Percentiles rank a stretch among this genome's conserved stretches.
Conservation (phyloP, 257 asterid species). For the Nyctanthes arbortristis region DNA sequence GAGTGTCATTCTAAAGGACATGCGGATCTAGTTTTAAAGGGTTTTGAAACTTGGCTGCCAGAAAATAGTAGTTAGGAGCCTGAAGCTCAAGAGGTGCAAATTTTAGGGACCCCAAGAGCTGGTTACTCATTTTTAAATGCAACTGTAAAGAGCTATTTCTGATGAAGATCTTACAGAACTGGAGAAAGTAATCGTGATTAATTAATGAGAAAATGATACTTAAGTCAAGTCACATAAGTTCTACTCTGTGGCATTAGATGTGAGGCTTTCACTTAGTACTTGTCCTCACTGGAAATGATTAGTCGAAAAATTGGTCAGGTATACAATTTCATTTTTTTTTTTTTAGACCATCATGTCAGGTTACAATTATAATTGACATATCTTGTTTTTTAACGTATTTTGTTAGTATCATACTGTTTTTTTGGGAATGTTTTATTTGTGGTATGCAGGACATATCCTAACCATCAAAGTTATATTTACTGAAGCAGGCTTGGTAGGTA, state of each 20-base stretch:
- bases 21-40: no score
- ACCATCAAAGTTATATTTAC: not conserved
- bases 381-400: not conserved
- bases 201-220: not conserved
- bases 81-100: no score
- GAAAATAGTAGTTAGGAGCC: no score
- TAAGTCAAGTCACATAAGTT: not conserved
- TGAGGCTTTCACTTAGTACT: not conserved
- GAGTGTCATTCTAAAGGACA: no score
- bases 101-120: no score
- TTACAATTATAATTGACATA: not conserved
- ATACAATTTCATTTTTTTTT: not conserved
- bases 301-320: not conserved
- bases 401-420: not conserved
- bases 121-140: not conserved
- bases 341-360: not conserved
- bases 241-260: not conserved
- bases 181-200: not conserved
- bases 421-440: not conserved
- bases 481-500: no score
- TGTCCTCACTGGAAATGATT: not conserved
- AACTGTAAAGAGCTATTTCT: not conserved
- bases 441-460: no score
- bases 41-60: no score
- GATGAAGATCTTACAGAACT: not conserved